These are phyloP conservation scores for Trypanosoma cruzi DNA, from an alignment of 208 protist species.

Conservation along the genomic window DNA sequence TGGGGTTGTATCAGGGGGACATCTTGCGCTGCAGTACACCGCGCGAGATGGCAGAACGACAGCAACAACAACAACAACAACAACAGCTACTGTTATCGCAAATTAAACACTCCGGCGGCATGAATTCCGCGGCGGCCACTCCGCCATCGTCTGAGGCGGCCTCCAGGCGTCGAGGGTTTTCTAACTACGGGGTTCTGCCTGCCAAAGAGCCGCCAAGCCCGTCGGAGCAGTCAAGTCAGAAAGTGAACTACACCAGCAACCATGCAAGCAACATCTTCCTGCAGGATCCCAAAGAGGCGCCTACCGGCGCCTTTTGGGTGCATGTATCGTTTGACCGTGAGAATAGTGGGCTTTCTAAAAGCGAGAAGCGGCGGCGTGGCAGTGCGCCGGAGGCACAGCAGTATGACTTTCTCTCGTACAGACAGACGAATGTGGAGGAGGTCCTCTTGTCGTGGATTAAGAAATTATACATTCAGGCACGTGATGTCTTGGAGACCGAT, in stretches of 20 bases:
- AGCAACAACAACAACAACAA: conserved; percentile 13
- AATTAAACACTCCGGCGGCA: too few species aligned
- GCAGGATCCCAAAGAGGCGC: conserved; percentile 34
- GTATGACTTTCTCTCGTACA: conserved; percentile 7
- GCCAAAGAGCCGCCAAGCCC: neutral
- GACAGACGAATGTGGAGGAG: conserved; percentile 64
- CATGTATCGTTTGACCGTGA: conserved; percentile 47
- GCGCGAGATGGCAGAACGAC: conserved; percentile 34
- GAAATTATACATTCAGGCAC: conserved; percentile 41
- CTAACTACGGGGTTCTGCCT: neutral
- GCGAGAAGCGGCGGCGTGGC: conserved; percentile 19
- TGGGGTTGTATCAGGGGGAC: conserved; percentile 71
- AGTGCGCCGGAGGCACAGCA: conserved; percentile 1
- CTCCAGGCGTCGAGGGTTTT: neutral
- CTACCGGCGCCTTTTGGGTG: conserved; percentile 65
- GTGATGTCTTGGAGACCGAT: conserved; percentile 53
- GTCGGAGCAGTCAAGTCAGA: neutral
- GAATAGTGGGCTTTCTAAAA: conserved; percentile 37
- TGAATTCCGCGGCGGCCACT: neutral
- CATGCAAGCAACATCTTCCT: conserved; percentile 40
- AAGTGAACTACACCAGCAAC: conserved; percentile 36
- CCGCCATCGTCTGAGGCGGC: neutral
- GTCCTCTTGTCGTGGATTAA: conserved; percentile 79
- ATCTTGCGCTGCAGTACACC: conserved; percentile 70
- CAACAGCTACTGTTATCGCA: too few species aligned